These are phyloP conservation scores for Pyrrhoderma noxium DNA, from an alignment of 1,284 basidiomycete genomes.

Conservation along the genomic window DNA sequence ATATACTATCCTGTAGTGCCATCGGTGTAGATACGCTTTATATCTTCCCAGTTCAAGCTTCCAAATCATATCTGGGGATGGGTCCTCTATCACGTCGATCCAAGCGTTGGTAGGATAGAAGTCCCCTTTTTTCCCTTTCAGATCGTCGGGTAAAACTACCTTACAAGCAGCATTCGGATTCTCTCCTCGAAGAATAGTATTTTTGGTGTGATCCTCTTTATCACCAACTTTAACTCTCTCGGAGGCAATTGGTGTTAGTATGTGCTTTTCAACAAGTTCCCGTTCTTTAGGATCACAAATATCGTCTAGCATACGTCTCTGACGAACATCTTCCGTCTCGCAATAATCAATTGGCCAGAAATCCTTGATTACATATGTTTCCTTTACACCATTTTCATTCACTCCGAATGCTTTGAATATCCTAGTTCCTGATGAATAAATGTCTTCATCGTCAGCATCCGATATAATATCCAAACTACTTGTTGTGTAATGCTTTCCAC, in stretches of 20 bases:
- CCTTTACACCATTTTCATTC: background rate
- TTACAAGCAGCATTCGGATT: background rate
- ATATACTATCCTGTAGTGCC: constrained; percentile 4
- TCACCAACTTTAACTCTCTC: background rate
- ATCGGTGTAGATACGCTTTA: background rate
- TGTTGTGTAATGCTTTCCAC: background rate
- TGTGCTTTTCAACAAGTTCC: background rate
- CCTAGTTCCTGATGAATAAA: background rate
- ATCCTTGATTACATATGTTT: background rate
- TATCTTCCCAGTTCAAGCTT: too few species aligned
- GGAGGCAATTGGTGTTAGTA: background rate
- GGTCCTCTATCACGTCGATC: too few species aligned
- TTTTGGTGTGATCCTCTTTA: background rate
- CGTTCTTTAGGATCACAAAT: background rate
- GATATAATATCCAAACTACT: background rate
- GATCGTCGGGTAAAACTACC: background rate
- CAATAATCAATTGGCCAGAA: background rate
- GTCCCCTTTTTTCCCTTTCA: background rate
- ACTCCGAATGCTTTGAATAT: background rate
- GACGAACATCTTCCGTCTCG: background rate
- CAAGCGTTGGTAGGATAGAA: too few species aligned
- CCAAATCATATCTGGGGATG: too few species aligned
- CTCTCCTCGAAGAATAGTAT: background rate
- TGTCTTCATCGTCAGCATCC: background rate
- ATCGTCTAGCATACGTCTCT: background rate